phyloP scores from a whole-genome alignment of 2,329 filamentous ascomycete genomes.

The Aureobasidium sp. region DNA sequence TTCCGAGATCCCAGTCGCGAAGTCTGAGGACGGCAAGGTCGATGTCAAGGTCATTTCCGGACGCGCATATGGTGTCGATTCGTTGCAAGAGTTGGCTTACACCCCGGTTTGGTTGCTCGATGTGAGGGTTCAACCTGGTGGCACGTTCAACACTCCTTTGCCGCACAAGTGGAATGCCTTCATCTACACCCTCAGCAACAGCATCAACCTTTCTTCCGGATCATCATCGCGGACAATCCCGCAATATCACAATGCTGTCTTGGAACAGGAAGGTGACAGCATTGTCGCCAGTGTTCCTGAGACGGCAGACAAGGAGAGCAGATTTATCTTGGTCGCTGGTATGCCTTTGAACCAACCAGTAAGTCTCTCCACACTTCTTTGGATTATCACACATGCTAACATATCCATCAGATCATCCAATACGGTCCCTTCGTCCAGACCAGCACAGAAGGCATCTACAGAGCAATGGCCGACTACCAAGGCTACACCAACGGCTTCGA shows the following conservation, averaged over 20 bases:
- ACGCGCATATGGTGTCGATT: conserved; percentile 73
- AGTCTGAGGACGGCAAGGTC: conserved; percentile 63
- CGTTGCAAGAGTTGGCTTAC: conserved; percentile 82
- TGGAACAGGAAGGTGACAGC: conserved; percentile 68
- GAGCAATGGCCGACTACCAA: conserved; percentile 70
- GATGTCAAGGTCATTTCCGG: conserved; percentile 86
- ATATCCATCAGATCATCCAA: conserved; percentile 50
- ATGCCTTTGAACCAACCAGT: conserved; percentile 65
- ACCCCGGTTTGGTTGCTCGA: conserved; percentile 97
- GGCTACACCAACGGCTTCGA: conserved; percentile 70
- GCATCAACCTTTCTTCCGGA: conserved; percentile 52
- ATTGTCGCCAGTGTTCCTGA: conserved; percentile 64
- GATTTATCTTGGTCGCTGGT: conserved; percentile 67
- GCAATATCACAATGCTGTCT: conserved; percentile 82
- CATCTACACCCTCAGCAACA: conserved; percentile 73
- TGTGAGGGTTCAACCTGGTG: conserved; percentile 69
- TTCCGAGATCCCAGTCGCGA: conserved; percentile 68
- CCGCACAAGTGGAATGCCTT: conserved; percentile 85
- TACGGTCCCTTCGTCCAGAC: conserved; percentile 80
- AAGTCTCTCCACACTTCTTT: neutral
- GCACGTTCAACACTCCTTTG: conserved; percentile 63
- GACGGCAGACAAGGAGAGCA: conserved; percentile 48
- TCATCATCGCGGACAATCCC: conserved; percentile 45
- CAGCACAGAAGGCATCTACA: conserved; percentile 61
- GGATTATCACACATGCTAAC: neutral